phyloP scores from a whole-genome alignment of 2,329 filamentous ascomycete species.

The Blumeria hordei region DNA sequence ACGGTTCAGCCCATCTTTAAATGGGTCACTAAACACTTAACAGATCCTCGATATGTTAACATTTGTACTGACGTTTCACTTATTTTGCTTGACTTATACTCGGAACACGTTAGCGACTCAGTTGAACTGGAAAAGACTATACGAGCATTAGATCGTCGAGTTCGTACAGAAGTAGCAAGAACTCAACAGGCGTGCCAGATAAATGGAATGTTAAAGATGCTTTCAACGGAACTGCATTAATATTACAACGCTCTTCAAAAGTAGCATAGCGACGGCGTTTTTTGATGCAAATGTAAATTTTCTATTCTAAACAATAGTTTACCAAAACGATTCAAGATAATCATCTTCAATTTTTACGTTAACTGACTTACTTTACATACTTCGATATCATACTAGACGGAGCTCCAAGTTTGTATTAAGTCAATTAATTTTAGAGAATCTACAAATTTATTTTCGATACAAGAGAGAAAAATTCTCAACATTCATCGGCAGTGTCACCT shows the following conservation, averaged over 20 bases:
- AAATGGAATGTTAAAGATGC: slow-evolving; percentile 67
- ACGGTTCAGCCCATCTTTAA: slow-evolving; percentile 59
- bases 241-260: slow-evolving; percentile 1
- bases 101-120: slow-evolving; percentile 51
- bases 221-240: slow-evolving; percentile 26
- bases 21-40: slow-evolving; percentile 63
- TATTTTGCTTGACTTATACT: slow-evolving; percentile 68
- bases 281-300: not conserved
- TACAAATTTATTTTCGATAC: too few relatives aligned
- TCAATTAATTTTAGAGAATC: too few relatives aligned
- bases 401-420: too few relatives aligned
- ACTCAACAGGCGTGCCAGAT: slow-evolving; percentile 65
- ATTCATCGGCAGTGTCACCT: too few relatives aligned
- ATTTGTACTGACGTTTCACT: slow-evolving; percentile 67
- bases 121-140: slow-evolving; percentile 49
- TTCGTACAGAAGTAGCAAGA: slow-evolving; percentile 55
- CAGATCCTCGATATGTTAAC: slow-evolving; percentile 57
- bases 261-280: slow-evolving; percentile 21
- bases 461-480: too few relatives aligned
- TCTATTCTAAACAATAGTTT: too few relatives aligned
- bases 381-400: too few relatives aligned
- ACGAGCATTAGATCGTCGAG: slow-evolving; percentile 40
- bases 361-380: too few relatives aligned
- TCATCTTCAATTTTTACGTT: too few relatives aligned
- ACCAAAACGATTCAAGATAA: too few relatives aligned